Base-by-base conservation (phyloP, 1,284 basidiomycete species). In the Cryptococcus sp. region DNA sequence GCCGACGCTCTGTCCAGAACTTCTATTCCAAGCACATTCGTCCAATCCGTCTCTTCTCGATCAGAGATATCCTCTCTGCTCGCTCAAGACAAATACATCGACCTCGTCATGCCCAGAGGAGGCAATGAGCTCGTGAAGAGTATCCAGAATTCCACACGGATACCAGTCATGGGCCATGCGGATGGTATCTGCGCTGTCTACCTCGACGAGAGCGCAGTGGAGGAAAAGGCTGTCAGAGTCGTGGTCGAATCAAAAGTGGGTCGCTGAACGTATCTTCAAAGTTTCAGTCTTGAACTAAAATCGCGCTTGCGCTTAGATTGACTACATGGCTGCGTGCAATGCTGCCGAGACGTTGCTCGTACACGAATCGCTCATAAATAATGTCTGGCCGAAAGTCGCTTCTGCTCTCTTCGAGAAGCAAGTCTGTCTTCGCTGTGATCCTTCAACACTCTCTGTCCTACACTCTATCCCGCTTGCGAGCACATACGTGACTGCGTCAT, bases 111-210 rank as follows among this genome's bases (percentile, higher is more conserved):
- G 76, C 96, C 96, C 0, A 82, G 96, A 54, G 96, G 96, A 16
- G 93, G 93, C 69, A 96, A 95, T 69, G 86, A 85, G 67, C 85
- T 99, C 22, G 96, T 99, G 13, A 83, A 81, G 61, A 88, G 81
- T 73, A 97, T 99, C 57, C 91, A 98, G 76, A 88, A 91, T 60
- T 86, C 83, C 62, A 96, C 95, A 0, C 83, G 89, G 55, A 98
- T 99, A 63, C 89, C 96, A 1, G 96, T 99, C 46, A 97, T 99
- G 93, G 96, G 96, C 1, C 96, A 99, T 72, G 95, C 96, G 4
- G 95, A 99, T 76, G 95, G 95, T 0, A 80, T 98, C 10, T 99
- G 95, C 75, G 84, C 87, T 5, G 86, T 94, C 1, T 98, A 89
- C 76, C 79, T 99, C 3, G 95, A 99, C 76, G 85, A 89, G 64